Evolutionary conservation across 2,329 filamentous ascomycete species (phyloP).

Genomic region (Dactylella cylindrospora): DNA sequence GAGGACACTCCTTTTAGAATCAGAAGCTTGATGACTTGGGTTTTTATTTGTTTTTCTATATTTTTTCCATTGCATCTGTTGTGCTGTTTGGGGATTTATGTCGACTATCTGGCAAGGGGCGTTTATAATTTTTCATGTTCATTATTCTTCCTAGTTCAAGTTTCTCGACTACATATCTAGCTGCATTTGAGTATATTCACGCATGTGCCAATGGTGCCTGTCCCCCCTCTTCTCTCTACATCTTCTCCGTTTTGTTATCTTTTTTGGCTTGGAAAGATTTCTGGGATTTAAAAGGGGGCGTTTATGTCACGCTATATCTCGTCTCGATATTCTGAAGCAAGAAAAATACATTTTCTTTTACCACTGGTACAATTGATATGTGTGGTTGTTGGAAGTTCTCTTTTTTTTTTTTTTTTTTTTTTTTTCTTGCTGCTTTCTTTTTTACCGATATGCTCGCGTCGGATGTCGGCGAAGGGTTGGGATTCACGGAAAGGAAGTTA

Average conservation of each 20-base stretch:
- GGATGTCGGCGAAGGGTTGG: neutral
- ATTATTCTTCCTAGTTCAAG: constrained; percentile 16
- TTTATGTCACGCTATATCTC: constrained; percentile 25
- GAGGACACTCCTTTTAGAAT: constrained; percentile 7
- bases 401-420: constrained; percentile 22
- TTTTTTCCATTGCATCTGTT: too few species aligned
- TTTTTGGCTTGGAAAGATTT: constrained; percentile 15
- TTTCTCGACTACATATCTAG: constrained; percentile 33
- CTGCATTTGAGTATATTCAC: constrained; percentile 25
- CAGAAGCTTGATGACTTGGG: constrained; percentile 17
- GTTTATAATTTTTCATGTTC: constrained; percentile 35
- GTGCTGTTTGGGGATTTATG: constrained; percentile 23
- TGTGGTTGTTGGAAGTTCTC: constrained; percentile 27
- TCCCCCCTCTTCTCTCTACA: constrained; percentile 17
- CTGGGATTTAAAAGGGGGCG: constrained; percentile 31
- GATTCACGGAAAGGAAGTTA: constrained; percentile 17
- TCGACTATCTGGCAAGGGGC: constrained; percentile 27
- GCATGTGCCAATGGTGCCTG: too few species aligned
- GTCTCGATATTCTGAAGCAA: constrained; percentile 25
- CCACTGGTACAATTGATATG: constrained; percentile 14
- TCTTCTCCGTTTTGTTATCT: constrained; percentile 17
- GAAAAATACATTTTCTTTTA: constrained; percentile 33
- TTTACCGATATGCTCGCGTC: neutral
- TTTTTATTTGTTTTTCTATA: constrained; percentile 4
- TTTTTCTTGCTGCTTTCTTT: constrained; percentile 4